phyloP scores from a whole-genome alignment of 257 asterid genomes.

The Przewalskia tangutica region DNA sequence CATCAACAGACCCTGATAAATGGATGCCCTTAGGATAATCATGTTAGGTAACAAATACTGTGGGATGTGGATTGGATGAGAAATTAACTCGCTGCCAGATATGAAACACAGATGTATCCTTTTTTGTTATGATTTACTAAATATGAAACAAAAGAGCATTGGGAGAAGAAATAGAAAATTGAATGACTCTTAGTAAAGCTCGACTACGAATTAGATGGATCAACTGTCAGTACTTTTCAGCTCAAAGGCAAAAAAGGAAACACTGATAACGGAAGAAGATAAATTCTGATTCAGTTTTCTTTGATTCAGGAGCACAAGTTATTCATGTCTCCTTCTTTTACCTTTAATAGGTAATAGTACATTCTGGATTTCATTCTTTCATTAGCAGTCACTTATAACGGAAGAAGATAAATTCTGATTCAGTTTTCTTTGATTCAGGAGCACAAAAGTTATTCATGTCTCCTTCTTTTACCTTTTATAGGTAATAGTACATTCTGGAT shows the following conservation, averaged over 20 bases:
- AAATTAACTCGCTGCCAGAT: background rate
- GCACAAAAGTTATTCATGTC: background rate
- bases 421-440: background rate
- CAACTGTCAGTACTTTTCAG: background rate
- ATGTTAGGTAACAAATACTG: background rate
- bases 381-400: background rate
- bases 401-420: background rate
- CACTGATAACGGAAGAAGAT: background rate
- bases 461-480: background rate
- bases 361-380: background rate
- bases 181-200: background rate
- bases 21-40: background rate
- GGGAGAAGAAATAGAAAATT: background rate
- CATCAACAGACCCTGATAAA: background rate
- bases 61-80: background rate
- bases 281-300: background rate
- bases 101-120: background rate
- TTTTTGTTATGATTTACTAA: background rate
- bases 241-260: background rate
- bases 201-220: background rate
- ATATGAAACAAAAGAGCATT: background rate
- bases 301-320: background rate
- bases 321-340: background rate
- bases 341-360: background rate
- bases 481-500: background rate